Conservation (phyloP, 441 rosid species). For the Populus hybrid region DNA sequence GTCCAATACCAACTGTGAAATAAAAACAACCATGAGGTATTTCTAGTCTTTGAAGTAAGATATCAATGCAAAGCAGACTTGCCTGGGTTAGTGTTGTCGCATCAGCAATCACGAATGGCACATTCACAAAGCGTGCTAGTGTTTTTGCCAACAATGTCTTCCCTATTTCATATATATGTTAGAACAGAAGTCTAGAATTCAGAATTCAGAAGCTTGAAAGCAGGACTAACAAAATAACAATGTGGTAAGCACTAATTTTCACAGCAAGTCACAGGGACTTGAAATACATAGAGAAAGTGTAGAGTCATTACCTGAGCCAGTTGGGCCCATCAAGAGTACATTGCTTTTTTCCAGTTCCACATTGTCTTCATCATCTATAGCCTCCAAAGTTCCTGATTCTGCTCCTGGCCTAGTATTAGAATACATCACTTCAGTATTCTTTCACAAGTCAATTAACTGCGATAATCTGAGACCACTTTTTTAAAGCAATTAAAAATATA, state of each 20-base stretch:
- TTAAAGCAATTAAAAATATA: not conserved
- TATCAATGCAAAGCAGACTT: constrained; percentile 25
- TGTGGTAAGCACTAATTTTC: constrained; percentile 11
- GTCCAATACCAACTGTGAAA: not conserved
- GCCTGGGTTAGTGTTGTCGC: constrained; percentile 96
- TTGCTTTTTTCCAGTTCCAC: constrained; percentile 97
- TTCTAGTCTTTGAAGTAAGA: constrained; percentile 3
- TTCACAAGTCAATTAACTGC: not conserved
- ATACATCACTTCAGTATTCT: constrained; percentile 35
- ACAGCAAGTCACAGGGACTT: not conserved
- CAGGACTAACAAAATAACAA: constrained; percentile 2
- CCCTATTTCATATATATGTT: constrained; percentile 54
- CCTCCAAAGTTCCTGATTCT: constrained; percentile 41
- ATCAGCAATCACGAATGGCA: constrained; percentile 97
- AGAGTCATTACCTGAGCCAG: constrained; percentile 75
- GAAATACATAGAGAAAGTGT: constrained; percentile 11
- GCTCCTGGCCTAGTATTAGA: constrained; percentile 75
- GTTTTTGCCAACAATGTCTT: constrained; percentile 97
- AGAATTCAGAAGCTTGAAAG: constrained; percentile 4
- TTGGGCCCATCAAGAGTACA: constrained; percentile 93
- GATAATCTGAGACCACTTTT: not conserved
- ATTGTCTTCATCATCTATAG: constrained; percentile 61
- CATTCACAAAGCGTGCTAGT: constrained; percentile 90
- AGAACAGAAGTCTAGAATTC: constrained; percentile 20
- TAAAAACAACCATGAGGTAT: not conserved